These are phyloP conservation scores for Boletellus sp. DNA, from an alignment of 768 basidiomycete genomes.

Conservation along the genomic window DNA sequence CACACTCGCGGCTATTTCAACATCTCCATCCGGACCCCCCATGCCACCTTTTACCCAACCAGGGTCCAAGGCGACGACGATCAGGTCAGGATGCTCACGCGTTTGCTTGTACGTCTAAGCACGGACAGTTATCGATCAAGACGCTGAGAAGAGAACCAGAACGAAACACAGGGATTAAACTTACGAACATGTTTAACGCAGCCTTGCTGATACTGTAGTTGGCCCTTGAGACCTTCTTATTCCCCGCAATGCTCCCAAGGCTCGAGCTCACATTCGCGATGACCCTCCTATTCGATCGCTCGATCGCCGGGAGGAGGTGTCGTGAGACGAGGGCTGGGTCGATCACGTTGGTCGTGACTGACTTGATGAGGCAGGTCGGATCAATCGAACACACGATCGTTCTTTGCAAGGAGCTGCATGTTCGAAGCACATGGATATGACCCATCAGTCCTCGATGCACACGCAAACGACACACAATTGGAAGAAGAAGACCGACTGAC, in stretches of 20 bases:
- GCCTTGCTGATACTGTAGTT: constrained; percentile 38
- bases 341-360: constrained; percentile 31
- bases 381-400: constrained; percentile 29
- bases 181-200: constrained; percentile 40
- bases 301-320: constrained; percentile 32
- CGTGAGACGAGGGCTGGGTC: constrained; percentile 35
- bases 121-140: too few relatives aligned
- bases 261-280: constrained; percentile 35
- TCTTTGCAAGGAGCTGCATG: constrained; percentile 13
- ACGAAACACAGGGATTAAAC: constrained; percentile 1
- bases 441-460: too few relatives aligned
- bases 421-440: too few relatives aligned
- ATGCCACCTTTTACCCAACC: constrained; percentile 42
- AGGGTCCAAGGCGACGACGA: constrained; percentile 32
- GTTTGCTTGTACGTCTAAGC: constrained; percentile 37
- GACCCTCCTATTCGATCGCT: constrained; percentile 29
- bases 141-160: too few relatives aligned
- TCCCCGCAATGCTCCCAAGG: constrained; percentile 32
- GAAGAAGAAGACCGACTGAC: constrained; percentile 24
- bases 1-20: constrained; percentile 32
- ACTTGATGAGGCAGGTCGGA: constrained; percentile 17
- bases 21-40: constrained; percentile 31
- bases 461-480: too few relatives aligned
- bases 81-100: constrained; percentile 31
- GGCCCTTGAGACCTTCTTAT: constrained; percentile 25